Conservation (phyloP, 2,329 filamentous ascomycete genomes). For the Colletotrichum sp. region DNA sequence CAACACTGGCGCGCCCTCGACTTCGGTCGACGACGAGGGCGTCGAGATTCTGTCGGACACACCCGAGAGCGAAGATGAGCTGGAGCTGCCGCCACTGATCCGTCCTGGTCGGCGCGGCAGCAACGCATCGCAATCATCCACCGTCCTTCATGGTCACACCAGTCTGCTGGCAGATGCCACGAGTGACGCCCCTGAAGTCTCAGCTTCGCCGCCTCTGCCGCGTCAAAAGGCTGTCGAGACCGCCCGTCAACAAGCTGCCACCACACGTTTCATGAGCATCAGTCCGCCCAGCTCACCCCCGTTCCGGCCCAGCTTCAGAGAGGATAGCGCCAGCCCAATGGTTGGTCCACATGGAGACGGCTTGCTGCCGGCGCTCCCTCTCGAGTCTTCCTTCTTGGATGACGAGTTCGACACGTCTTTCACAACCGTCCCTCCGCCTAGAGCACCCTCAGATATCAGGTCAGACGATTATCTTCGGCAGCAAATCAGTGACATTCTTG, state of each 20-base stretch:
- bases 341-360: slow-evolving; percentile 14
- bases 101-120: slow-evolving; percentile 33
- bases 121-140: slow-evolving; percentile 41
- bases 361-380: slow-evolving; percentile 40
- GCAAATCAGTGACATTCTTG: slow-evolving; percentile 80
- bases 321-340: slow-evolving; percentile 15
- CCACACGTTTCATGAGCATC: slow-evolving; percentile 36
- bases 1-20: background rate
- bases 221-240: slow-evolving; percentile 27
- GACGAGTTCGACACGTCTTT: slow-evolving; percentile 52
- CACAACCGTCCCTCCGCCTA: slow-evolving; percentile 37
- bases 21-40: background rate
- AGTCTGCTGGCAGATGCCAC: slow-evolving; percentile 44
- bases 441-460: slow-evolving; percentile 39
- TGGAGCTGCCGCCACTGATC: slow-evolving; percentile 40
- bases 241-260: background rate
- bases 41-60: background rate
- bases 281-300: slow-evolving; percentile 58
- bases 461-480: slow-evolving; percentile 75
- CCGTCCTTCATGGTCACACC: slow-evolving; percentile 39
- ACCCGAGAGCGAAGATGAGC: slow-evolving; percentile 27
- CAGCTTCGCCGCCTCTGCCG: slow-evolving; percentile 46
- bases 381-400: slow-evolving; percentile 49
- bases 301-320: slow-evolving; percentile 6
- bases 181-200: slow-evolving; percentile 49